These are phyloP conservation scores for Geotrichum fermentans DNA, from an alignment of 1,139 yeast species.

Conservation along the genomic window DNA sequence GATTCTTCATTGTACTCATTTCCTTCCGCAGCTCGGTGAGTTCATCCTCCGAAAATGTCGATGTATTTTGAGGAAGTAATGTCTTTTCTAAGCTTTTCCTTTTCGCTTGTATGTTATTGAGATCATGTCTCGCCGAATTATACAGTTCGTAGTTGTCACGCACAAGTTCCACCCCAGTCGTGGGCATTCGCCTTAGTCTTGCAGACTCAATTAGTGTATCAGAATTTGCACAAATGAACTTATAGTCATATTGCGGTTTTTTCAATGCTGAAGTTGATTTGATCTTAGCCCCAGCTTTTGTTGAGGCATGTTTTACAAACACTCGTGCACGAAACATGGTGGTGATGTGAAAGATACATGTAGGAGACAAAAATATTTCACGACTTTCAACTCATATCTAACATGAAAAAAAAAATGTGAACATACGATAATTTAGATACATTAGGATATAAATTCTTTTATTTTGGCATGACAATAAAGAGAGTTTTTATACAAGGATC, in stretches of 20 bases:
- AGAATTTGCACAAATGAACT: conserved; percentile 26
- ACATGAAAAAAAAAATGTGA: neutral
- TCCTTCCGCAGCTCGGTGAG: conserved; percentile 1
- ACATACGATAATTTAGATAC: conserved; percentile 11
- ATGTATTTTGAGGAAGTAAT: neutral
- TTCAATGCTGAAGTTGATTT: conserved; percentile 24
- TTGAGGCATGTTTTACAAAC: conserved; percentile 4
- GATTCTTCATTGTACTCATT: conserved; percentile 18
- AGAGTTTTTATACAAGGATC: conserved; percentile 18
- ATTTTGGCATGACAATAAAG: conserved; percentile 20
- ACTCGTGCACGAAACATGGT: conserved; percentile 6
- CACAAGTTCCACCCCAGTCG: conserved; percentile 14
- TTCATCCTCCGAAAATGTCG: neutral
- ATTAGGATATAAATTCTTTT: conserved; percentile 20
- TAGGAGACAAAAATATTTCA: neutral
- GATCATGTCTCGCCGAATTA: conserved; percentile 9
- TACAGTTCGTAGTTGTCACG: conserved; percentile 14
- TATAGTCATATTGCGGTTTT: conserved; percentile 48
- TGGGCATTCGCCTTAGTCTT: conserved; percentile 14
- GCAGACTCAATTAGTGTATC: conserved; percentile 16
- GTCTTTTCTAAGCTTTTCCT: conserved; percentile 11
- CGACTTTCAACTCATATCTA: neutral
- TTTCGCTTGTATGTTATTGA: conserved; percentile 16
- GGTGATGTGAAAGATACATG: neutral
- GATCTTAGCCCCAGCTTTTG: conserved; percentile 14